Conservation (phyloP, 768 basidiomycete species). For the Gymnopilus junonius region DNA sequence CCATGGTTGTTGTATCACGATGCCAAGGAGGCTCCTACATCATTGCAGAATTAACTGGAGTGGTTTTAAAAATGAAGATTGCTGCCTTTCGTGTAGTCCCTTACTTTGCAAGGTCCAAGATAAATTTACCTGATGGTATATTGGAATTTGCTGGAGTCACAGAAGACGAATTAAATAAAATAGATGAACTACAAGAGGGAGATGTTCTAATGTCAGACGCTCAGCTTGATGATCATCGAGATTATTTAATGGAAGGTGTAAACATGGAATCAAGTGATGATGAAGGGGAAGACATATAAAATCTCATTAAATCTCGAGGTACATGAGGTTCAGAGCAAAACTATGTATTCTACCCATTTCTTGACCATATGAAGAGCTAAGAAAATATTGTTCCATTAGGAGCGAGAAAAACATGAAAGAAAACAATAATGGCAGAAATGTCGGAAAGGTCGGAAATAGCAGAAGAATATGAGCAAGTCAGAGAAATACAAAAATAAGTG, state of each 20-base stretch:
- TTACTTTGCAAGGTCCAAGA: background rate
- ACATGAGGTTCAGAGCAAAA: background rate
- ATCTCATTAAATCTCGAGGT: too few relatives aligned
- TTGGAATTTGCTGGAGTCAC: background rate
- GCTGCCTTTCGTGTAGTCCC: background rate
- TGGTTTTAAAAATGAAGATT: conserved; percentile 14
- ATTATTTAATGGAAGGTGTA: background rate
- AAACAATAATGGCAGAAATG: too few relatives aligned
- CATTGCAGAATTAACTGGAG: conserved; percentile 28
- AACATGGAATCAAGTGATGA: background rate
- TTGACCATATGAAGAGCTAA: too few relatives aligned
- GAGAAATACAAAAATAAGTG: background rate
- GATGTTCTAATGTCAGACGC: background rate
- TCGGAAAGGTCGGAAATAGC: too few relatives aligned
- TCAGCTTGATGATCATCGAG: background rate
- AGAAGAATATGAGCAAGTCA: too few relatives aligned
- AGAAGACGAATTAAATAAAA: background rate
- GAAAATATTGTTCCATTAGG: too few relatives aligned
- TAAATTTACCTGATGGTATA: background rate
- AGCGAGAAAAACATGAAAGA: too few relatives aligned
- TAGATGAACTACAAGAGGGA: background rate
- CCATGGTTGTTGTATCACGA: conserved; percentile 31
- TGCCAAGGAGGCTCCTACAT: conserved; percentile 30
- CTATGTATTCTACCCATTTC: background rate
- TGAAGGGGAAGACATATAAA: background rate